Evolutionary conservation across 2,329 filamentous ascomycete genomes (phyloP), one percentile per base, ranked within the genome.

Genomic region (Curvularia sp.): DNA sequence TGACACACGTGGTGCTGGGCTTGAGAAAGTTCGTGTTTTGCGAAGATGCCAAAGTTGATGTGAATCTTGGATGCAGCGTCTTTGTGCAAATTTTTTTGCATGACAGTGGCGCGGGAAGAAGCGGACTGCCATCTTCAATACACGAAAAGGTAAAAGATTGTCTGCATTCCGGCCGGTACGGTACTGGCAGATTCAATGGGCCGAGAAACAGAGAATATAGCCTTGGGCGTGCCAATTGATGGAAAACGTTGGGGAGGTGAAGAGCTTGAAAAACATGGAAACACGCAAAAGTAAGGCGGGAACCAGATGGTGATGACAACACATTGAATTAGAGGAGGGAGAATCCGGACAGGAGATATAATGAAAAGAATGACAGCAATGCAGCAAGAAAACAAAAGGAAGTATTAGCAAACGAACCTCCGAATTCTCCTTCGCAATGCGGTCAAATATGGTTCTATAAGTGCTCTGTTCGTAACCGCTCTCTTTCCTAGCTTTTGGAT

Each of bases 371-470:
- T 23, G 23, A 48, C 46, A 53, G 46, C 28, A 43, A 34, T 1
- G 3, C 12, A 39, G 53, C 13, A 36, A 18, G n/a, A 36, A 47
- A 6, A 15, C 19, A 53, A 48, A 27, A 28, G 19, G 52, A 57
- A 61, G 57, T 62, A 55, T 55, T 28, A 58, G 51, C 46, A 19
- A 69, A 79, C 83, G 79, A 79, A 95, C 92, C 87, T 95, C 86
- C 75, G 87, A 85, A 72, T 85, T 85, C 73, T 91, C 88, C 69
- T 82, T 83, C 64, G 92, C 87, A 65, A 97, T 86, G 63, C 85
- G 83, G 69, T 94, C 87, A 69, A 97, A 84, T 62, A 97, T 89
- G 63, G 89, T 89, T 70, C 86, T 85, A 78, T 87, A 96, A 1
- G 91, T 95, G 66, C 86, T 87, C 49, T 88, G 76, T 42, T 82